These are phyloP conservation scores for Aspergillus sp. DNA, from an alignment of 2,329 filamentous ascomycete species.

Conservation along the genomic window DNA sequence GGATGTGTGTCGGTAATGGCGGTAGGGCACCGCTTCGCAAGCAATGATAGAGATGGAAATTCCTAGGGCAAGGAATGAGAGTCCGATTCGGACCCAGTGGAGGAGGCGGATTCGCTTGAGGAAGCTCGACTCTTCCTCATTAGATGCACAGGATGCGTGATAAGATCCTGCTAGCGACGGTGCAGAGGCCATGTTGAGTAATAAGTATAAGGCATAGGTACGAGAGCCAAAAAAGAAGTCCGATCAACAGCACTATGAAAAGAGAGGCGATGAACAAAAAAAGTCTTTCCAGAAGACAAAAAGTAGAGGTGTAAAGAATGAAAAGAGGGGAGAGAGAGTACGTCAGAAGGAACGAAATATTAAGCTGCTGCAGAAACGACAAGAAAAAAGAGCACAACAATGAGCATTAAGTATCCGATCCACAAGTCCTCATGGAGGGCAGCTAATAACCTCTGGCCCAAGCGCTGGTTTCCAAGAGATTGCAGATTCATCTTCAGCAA, in stretches of 20 bases:
- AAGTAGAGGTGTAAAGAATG: background rate
- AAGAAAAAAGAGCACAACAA: background rate
- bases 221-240: background rate
- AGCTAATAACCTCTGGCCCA: background rate
- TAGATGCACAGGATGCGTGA: constrained; percentile 33
- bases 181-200: constrained; percentile 3
- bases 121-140: constrained; percentile 38
- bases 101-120: constrained; percentile 33
- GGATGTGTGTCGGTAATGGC: constrained; percentile 39
- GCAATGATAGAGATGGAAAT: constrained; percentile 33
- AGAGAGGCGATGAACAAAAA: background rate
- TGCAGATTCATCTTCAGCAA: constrained; percentile 6
- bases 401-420: constrained; percentile 2
- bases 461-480: constrained; percentile 5
- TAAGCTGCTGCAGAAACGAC: background rate
- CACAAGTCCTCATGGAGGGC: background rate
- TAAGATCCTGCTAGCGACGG: constrained; percentile 25
- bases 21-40: constrained; percentile 40
- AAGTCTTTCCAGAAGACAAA: constrained; percentile 16
- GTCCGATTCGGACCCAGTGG: constrained; percentile 33
- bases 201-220: background rate
- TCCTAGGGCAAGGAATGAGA: constrained; percentile 33
- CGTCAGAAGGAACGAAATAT: background rate
- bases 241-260: constrained; percentile 6
- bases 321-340: constrained; percentile 2